These are phyloP conservation scores for Luzula sylvatica DNA, from an alignment of 176 grass and related monocot species.

Conservation along the genomic window DNA sequence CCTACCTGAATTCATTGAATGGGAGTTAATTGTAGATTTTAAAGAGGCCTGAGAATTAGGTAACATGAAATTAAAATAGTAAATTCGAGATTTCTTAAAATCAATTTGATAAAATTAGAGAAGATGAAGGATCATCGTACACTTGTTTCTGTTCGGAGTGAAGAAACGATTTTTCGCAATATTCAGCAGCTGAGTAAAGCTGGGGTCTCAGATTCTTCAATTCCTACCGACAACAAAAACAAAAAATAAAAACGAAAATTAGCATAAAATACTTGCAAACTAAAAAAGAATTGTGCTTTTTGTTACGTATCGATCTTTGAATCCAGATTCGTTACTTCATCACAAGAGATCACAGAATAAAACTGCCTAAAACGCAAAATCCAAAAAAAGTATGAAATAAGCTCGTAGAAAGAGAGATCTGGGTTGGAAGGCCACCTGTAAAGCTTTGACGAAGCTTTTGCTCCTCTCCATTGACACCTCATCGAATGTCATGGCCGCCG, in stretches of 20 bases:
- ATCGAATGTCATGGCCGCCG: conserved; percentile 44
- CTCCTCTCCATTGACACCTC: conserved; percentile 96
- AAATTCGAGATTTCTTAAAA: no score
- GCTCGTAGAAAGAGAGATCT: conserved; percentile 11
- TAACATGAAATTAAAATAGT: no score
- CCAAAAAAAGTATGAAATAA: not conserved
- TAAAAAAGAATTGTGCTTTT: conserved; percentile 9
- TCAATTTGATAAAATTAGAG: conserved; percentile 9
- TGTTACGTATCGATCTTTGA: not conserved
- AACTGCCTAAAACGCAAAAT: not conserved
- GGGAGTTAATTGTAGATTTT: no score
- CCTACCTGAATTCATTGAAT: no score
- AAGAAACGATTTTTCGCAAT: conserved; percentile 97
- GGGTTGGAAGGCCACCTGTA: conserved; percentile 43
- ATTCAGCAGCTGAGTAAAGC: conserved; percentile 83
- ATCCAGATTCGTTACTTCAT: conserved; percentile 14
- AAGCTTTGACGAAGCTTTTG: conserved; percentile 94
- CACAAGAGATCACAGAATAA: not conserved
- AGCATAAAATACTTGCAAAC: not conserved
- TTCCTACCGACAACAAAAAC: conserved; percentile 38
- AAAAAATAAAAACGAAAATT: conserved; percentile 9
- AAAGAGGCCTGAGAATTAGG: no score
- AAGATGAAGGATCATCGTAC: conserved; percentile 27
- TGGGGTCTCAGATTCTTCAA: conserved; percentile 97
- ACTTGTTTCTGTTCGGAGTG: conserved; percentile 78